Evolutionary conservation across 2,329 filamentous ascomycete genomes (phyloP), one percentile per base, ranked within the genome.

Genomic region (Gremmenia infestans): DNA sequence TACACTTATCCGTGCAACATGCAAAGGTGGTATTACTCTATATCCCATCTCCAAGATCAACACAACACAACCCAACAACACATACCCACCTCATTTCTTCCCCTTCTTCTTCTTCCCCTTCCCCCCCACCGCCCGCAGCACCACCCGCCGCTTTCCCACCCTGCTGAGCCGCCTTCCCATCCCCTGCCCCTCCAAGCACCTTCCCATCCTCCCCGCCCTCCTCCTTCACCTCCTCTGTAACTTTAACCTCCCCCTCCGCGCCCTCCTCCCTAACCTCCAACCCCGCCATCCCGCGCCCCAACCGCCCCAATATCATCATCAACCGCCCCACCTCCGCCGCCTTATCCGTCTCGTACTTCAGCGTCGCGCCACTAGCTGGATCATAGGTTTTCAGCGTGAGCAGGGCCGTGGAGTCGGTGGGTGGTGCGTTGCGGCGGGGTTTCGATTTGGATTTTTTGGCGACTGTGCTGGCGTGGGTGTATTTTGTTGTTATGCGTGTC

Each of bases 311-410:
- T 45, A 86, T 68, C 51, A 84, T 82, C 55, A 99, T 82, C 66
- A 99, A 74, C 28, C 94, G 80, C 23, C 88, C 87, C 9, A 99
- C 91, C 74, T 97, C 93, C 19, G 90, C 89, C 19, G 88, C 90
- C 74, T 96, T 96, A 70, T 87, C 87, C 37, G 94, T 99, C 70
- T 83, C 81, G 78, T 97, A 97, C 75, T 97, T 96, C 60, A 99
- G 80, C 59, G 87, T 87, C 56, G 87, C 86, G 67, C 94, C 94
- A 53, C 86, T 88, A 43, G 76, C 77, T 0, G 94, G 88, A 71
- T 97, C 90, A 75, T 86, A 97, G 4, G 94, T 94, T 76, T 96
- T 97, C 59, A 99, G 76, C 4, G 85, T 87, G 51, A 99, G 85
- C 48, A 67, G 23, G 70, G 67, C 60, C 65, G 68, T 66, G 52